These are phyloP conservation scores for Botrytis paeoniae DNA, from an alignment of 2,329 filamentous ascomycete species.

Conservation along the genomic window DNA sequence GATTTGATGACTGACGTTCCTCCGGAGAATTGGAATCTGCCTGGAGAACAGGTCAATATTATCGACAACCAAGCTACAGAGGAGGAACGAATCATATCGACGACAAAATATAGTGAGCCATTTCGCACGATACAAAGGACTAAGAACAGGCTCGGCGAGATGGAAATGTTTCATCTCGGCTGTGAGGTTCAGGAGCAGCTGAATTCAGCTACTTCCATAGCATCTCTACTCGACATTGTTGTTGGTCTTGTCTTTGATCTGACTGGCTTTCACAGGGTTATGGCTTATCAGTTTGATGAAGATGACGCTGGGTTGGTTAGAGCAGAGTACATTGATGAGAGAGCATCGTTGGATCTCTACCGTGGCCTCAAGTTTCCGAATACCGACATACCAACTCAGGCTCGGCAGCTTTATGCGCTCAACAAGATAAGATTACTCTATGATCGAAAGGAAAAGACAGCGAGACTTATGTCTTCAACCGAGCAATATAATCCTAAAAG, in stretches of 20 bases:
- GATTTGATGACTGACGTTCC: constrained; percentile 66
- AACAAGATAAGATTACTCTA: constrained; percentile 88
- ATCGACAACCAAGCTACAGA: constrained; percentile 67
- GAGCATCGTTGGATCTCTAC: constrained; percentile 79
- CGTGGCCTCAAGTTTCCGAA: constrained; percentile 87
- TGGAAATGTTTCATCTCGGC: constrained; percentile 90
- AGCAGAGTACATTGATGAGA: constrained; percentile 79
- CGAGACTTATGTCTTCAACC: constrained; percentile 76
- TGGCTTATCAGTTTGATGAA: constrained; percentile 89
- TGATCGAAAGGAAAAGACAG: constrained; percentile 75
- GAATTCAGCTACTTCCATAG: constrained; percentile 65
- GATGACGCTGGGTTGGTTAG: constrained; percentile 82
- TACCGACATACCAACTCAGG: constrained; percentile 82
- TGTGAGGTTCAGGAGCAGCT: constrained; percentile 88
- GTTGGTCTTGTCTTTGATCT: constrained; percentile 86
- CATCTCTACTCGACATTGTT: constrained; percentile 73
- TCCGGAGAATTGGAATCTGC: constrained; percentile 56
- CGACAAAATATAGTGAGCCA: constrained; percentile 69
- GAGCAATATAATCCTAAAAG: constrained; percentile 69
- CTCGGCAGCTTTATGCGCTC: constrained; percentile 78
- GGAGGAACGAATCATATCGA: constrained; percentile 73
- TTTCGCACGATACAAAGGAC: constrained; percentile 50
- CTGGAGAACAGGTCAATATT: constrained; percentile 68
- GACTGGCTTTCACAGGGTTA: constrained; percentile 86
- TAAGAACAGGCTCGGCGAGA: constrained; percentile 52